phyloP scores from a whole-genome alignment of 805 yeast species.

The Hanseniaspora guilliermondii region DNA sequence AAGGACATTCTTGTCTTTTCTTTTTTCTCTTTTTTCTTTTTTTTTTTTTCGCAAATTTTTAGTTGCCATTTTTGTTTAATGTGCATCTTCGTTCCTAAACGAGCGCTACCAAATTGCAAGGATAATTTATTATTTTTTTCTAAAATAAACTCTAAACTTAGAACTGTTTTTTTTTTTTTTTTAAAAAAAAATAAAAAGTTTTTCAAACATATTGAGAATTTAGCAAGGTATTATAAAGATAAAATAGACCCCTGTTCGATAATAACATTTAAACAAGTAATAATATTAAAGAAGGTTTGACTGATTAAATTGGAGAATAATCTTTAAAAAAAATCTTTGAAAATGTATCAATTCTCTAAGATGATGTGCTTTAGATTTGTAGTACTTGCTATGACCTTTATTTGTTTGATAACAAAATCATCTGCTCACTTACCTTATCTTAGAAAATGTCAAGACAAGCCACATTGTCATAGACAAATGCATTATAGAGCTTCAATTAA shows the following conservation, averaged over 20 bases:
- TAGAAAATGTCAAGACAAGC: slow-evolving; percentile 66
- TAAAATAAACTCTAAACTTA: not conserved
- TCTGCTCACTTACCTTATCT: slow-evolving; percentile 21
- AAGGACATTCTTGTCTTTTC: not conserved
- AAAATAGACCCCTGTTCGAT: not conserved
- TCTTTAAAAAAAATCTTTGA: not conserved
- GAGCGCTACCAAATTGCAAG: not conserved
- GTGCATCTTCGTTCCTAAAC: no score
- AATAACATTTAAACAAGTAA: no score
- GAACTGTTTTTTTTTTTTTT: not conserved
- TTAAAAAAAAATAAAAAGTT: no score
- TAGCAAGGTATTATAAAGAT: no score
- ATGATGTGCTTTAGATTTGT: not conserved
- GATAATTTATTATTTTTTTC: not conserved
- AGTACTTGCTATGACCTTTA: not conserved
- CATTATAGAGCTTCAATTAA: slow-evolving; percentile 26
- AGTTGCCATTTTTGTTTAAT: no score
- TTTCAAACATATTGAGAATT: no score
- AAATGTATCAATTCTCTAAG: not conserved
- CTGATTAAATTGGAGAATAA: not conserved
- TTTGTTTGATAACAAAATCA: not conserved
- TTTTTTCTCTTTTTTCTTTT: not conserved
- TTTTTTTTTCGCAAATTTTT: not conserved
- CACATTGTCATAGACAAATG: slow-evolving; percentile 73
- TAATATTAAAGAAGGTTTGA: not conserved